phyloP scores from a whole-genome alignment of 495 filamentous ascomycete genomes.

The Hypomontagnella submonticulosa region DNA sequence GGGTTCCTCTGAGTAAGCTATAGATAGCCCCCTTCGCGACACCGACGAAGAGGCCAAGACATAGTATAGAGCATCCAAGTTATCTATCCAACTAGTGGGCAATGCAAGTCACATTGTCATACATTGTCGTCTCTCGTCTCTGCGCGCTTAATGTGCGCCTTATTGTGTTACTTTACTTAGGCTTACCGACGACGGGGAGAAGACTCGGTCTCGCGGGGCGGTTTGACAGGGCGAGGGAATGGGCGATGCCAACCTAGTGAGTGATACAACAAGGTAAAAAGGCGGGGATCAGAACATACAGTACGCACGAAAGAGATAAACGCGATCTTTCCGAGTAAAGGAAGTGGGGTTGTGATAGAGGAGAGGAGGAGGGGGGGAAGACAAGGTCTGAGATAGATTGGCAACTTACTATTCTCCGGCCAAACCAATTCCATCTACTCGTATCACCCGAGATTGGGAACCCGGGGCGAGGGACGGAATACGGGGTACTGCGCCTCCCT shows the following conservation, averaged over 20 bases:
- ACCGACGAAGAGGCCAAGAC: neutral
- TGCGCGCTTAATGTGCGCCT: conserved; percentile 20
- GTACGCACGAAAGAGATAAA: no score
- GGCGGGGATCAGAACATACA: no score
- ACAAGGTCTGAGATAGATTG: conserved; percentile 27
- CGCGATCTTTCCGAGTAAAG: neutral
- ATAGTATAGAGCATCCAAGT: neutral
- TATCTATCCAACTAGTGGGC: neutral
- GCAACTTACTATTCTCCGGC: neutral
- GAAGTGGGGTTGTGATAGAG: neutral
- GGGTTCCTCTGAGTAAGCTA: conserved; percentile 13
- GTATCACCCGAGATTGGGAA: conserved; percentile 3
- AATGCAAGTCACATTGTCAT: neutral
- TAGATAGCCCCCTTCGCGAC: conserved; percentile 1
- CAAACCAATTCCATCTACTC: neutral
- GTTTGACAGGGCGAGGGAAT: neutral
- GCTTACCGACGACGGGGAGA: neutral
- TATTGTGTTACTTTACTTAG: conserved; percentile 2
- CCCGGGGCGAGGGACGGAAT: conserved; percentile 12
- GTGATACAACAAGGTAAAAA: conserved; percentile 6
- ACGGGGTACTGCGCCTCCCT: conserved; percentile 31
- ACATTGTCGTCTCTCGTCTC: neutral
- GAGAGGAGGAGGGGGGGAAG: conserved; percentile 1
- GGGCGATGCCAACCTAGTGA: neutral
- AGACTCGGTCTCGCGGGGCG: neutral